These are phyloP conservation scores for Leccinum pachyderme DNA, from an alignment of 1,284 basidiomycete genomes.

Conservation along the genomic window DNA sequence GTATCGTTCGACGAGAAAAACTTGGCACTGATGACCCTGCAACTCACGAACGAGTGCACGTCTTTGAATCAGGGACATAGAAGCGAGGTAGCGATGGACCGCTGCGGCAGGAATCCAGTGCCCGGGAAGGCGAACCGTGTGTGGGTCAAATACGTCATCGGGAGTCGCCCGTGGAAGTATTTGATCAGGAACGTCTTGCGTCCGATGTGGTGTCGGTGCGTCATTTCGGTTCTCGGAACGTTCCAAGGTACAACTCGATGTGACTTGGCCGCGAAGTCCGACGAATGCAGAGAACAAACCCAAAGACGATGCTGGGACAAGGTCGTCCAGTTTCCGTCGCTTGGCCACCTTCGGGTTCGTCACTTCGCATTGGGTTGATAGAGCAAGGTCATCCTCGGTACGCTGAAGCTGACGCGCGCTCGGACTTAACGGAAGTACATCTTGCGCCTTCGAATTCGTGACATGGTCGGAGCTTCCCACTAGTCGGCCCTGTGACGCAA, in stretches of 20 bases:
- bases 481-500: slow-evolving; percentile 21
- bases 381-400: not conserved
- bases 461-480: slow-evolving; percentile 1
- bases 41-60: slow-evolving; percentile 54
- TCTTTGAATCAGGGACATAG: slow-evolving; percentile 65
- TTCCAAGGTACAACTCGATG: slow-evolving; percentile 9
- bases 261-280: slow-evolving; percentile 24
- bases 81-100: slow-evolving; percentile 67
- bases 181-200: slow-evolving; percentile 9
- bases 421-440: slow-evolving; percentile 6
- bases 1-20: slow-evolving; percentile 63
- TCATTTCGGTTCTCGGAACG: slow-evolving; percentile 25
- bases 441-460: slow-evolving; percentile 6
- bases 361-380: slow-evolving; percentile 4
- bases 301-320: slow-evolving; percentile 26
- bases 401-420: not conserved
- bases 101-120: slow-evolving; percentile 32
- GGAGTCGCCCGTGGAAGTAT: slow-evolving; percentile 33
- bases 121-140: slow-evolving; percentile 47
- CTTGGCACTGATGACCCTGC: slow-evolving; percentile 39
- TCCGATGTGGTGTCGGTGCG: slow-evolving; percentile 14
- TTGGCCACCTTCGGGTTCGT: slow-evolving; percentile 13
- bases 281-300: slow-evolving; percentile 29
- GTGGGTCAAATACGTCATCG: slow-evolving; percentile 44
- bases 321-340: slow-evolving; percentile 28